Base-by-base conservation (phyloP, 228 moss, liverwort and hornwort genomes). In the Sphagnum fallax region DNA sequence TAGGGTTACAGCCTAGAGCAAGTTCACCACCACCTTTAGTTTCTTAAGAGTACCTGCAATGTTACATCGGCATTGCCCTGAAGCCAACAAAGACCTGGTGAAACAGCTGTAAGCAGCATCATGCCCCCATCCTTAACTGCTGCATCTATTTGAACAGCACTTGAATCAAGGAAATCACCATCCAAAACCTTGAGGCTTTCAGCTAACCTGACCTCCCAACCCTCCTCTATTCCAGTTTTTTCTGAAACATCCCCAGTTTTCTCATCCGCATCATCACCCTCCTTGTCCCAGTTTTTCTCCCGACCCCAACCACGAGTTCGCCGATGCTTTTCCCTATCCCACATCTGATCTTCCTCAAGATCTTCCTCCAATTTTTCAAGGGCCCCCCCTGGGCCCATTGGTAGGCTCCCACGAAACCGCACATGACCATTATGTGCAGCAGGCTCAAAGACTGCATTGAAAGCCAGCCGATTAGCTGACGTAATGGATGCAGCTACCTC, bases 111-210 rank as follows among this genome's bases (percentile, higher is more conserved):
- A 57, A 98, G 88, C 65, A 98, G 77, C 98, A 98, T 94, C 94
- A 98, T 98, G 68, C 98, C 98, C 66, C 94, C 98, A 76, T 98
- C 98, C 74, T 94, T 98, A 13, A 98, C 94, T 52, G 89, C 84
- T 50, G 90, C 94, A 70, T 98, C 98, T 16, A 98, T 72, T 72
- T 90, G 98, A 62, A 98, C 89, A 70, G 94, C 98, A 58, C 92
- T 88, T 52, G 85, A 89, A 77, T 98, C 98, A 53, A 93, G 75
- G 78, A 83, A 80, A 67, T 98, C 91, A 73, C 82, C 94, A 83
- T 98, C 92, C 71, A 98, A 69, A 64, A 89, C 85, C 73, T 98
- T 94, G 81, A 94, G 82, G 77, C 98, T 94, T 73, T 98, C 94
- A 51, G 98, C 98, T 66, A 98, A 68, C 62, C 98, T 81, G 50